phyloP scores from a whole-genome alignment of 169 alveolate genomes.

The Pseudocohnilembus persalinus region DNA sequence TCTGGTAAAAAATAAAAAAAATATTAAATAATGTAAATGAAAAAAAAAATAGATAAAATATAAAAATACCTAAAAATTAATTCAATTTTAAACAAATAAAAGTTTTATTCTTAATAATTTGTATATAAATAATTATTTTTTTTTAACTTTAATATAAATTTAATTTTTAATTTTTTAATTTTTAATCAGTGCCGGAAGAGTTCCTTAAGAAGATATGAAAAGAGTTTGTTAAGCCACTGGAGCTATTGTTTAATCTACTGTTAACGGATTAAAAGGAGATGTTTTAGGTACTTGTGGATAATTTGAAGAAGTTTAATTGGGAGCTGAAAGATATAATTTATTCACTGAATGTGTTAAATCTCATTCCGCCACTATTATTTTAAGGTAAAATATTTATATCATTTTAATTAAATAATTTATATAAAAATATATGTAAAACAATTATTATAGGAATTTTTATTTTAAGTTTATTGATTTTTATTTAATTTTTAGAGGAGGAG shows the following conservation, averaged over 20 bases:
- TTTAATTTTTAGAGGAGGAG: slow-evolving; percentile 96
- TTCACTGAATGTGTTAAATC: slow-evolving; percentile 93
- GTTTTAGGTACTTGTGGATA: slow-evolving; percentile 95
- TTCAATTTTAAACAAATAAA: slow-evolving; percentile 51
- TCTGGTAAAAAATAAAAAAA: slow-evolving; percentile 41
- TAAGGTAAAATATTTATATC: no score
- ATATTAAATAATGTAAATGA: slow-evolving; percentile 33
- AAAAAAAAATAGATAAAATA: no score
- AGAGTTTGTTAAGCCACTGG: slow-evolving; percentile 97
- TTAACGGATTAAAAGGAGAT: slow-evolving; percentile 87
- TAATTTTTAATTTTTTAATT: no score
- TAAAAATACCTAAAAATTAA: slow-evolving; percentile 5
- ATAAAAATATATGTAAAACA: no score
- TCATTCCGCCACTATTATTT: slow-evolving; percentile 92
- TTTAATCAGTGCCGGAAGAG: slow-evolving; percentile 99
- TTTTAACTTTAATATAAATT: no score
- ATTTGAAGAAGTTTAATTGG: slow-evolving; percentile 97
- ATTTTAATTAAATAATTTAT: no score
- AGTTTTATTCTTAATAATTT: no score
- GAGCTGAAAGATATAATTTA: slow-evolving; percentile 96
- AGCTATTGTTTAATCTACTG: slow-evolving; percentile 94
- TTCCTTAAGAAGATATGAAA: slow-evolving; percentile 92
- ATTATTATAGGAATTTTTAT: not conserved
- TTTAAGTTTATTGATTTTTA: not conserved
- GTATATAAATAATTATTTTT: no score